phyloP scores from a whole-genome alignment of 805 yeast genomes.

The Priceomyces fermenticarens region DNA sequence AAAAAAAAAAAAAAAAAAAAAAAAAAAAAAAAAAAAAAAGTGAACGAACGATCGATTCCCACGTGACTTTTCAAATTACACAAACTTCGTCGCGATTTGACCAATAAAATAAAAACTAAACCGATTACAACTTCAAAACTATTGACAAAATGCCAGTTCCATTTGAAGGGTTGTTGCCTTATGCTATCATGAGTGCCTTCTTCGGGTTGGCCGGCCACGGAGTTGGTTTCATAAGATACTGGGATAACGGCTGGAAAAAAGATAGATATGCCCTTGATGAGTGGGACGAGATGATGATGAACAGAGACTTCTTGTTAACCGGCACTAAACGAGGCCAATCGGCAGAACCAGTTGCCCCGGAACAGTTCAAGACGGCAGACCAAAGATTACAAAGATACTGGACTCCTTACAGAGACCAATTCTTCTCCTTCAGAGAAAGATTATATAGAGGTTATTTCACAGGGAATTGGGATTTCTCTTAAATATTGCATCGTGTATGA shows the following conservation, averaged over 20 bases:
- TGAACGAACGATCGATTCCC: too few species aligned
- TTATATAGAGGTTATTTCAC: conserved; percentile 45
- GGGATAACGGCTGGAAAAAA: conserved; percentile 49
- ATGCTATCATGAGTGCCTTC: conserved; percentile 44
- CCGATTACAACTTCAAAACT: not conserved
- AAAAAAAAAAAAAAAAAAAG: too few species aligned
- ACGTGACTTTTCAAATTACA: too few species aligned
- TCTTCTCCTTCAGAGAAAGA: conserved; percentile 45
- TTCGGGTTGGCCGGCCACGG: conserved; percentile 47
- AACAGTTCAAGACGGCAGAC: conserved; percentile 60
- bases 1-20: too few species aligned
- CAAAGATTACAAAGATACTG: conserved; percentile 36
- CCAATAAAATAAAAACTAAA: too few species aligned
- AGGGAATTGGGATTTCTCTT: conserved; percentile 42
- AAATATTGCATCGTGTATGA: conserved; percentile 1
- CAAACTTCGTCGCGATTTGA: too few species aligned
- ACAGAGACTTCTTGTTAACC: conserved; percentile 74
- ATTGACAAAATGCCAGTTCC: conserved; percentile 39
- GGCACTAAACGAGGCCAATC: conserved; percentile 71
- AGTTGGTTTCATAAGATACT: conserved; percentile 41
- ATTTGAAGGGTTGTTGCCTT: conserved; percentile 46
- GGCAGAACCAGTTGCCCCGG: conserved; percentile 68
- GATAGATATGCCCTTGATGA: conserved; percentile 43
- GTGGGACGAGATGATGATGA: conserved; percentile 51
- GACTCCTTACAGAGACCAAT: conserved; percentile 47